Base-by-base conservation (phyloP, 1,139 yeast genomes). In the Yamadazyma trypodendri region DNA sequence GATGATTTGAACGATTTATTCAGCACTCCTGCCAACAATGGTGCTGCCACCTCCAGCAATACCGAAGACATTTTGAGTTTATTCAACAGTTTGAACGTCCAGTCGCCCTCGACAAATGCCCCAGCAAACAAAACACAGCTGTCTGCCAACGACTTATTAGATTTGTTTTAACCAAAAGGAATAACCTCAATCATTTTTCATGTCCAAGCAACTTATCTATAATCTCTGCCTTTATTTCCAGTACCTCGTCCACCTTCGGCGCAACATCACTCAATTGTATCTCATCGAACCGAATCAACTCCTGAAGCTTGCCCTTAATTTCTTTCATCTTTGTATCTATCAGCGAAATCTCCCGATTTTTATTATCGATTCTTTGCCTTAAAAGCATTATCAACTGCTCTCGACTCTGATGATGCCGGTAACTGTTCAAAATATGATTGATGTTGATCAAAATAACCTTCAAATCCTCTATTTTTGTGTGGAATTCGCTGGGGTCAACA, bases 401-500 rank as follows among this genome's bases (percentile, higher is more conserved):
- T 32, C 95, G 69, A 6, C 90, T 81, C 55, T 88, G 96, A 57
- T 88, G 96, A 0, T 96, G 96, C 40, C 96, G 68, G 60, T 87
- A 88, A 38, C 87, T 87, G 58, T 88, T 88, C 43, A 88, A 63
- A 38, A 88, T 62, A 56, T 88, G 96, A 55, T 87, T 95, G 48
- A 87, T 82, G 55, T 88, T 88, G 54, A 88, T 82, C 40, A 88
- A 63, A n/a, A 87, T 75, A 14, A 82, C 70, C 40, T 89, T 75
- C 36, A 88, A 73, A 49, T 84, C 79, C 48, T 85, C 92, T 28
- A 85, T 75, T 51, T 84, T 82, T 6, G 63, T 58, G 16, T 79
- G 82, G 53, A 81, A 85, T 38, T 75, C 68, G 35, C 72, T 77
- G 1, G 96, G 95, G 35, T 82, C 77, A 2, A 79, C 66, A 10